Evolutionary conservation across 371 early-diverging fungal genomes (phyloP).

Genomic region (Zychaea mexicana): DNA sequence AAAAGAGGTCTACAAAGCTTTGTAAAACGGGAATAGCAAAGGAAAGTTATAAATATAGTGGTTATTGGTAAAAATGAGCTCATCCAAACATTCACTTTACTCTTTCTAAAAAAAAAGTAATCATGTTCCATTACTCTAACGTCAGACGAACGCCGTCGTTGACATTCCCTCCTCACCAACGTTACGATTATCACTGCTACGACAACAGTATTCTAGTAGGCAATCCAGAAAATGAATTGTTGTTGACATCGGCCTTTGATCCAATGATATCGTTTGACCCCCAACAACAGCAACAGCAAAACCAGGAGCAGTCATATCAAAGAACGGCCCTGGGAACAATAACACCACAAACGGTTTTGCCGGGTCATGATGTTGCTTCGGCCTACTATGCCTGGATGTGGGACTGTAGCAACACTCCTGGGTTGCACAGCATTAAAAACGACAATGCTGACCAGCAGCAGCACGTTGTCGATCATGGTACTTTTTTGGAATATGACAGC

Average conservation of each 20-base stretch:
- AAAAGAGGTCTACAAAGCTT: no score
- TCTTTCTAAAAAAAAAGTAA: not conserved
- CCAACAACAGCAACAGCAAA: not conserved
- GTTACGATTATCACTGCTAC: not conserved
- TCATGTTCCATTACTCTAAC: not conserved
- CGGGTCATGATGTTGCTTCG: no score
- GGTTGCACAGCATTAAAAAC: not conserved
- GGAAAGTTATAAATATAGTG: no score
- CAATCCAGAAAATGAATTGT: not conserved
- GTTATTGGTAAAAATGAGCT: not conserved
- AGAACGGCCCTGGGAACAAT: no score
- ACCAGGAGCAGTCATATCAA: no score
- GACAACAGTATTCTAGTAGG: not conserved
- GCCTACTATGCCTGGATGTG: no score
- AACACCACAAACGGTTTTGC: no score
- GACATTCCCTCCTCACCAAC: not conserved
- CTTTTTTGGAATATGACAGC: not conserved
- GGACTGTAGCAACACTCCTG: no score
- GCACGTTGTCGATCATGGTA: not conserved
- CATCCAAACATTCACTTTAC: not conserved
- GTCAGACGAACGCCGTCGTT: not conserved
- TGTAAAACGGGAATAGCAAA: no score
- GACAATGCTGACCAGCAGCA: not conserved
- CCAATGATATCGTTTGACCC: not conserved
- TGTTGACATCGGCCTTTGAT: not conserved